Evolutionary conservation across 768 basidiomycete species (phyloP).

Genomic region (Postia placenta): DNA sequence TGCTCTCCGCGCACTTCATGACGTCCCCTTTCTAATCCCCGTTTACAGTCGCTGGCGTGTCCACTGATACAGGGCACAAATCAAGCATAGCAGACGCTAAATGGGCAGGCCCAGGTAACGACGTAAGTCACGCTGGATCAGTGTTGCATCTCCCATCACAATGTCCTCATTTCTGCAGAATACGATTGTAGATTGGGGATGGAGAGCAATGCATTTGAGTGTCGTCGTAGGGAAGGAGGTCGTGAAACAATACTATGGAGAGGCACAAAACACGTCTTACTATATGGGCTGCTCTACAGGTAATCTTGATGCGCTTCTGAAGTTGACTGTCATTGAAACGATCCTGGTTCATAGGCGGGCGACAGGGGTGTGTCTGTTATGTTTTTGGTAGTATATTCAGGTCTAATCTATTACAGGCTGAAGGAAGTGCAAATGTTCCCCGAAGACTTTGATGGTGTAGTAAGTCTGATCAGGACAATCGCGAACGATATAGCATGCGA

Average conservation of each 20-base stretch:
- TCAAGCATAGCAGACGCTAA: slow-evolving; percentile 8
- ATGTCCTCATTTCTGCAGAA: slow-evolving; percentile 10
- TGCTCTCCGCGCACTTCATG: neutral
- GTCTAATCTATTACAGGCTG: slow-evolving; percentile 7
- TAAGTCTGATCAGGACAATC: slow-evolving; percentile 7
- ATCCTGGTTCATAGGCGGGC: slow-evolving; percentile 14
- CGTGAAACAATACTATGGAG: slow-evolving; percentile 21
- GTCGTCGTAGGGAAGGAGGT: slow-evolving; percentile 23
- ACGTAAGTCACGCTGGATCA: slow-evolving; percentile 8
- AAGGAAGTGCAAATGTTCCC: slow-evolving; percentile 24
- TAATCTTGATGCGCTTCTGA: neutral
- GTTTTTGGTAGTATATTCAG: neutral
- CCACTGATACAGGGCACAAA: slow-evolving; percentile 20
- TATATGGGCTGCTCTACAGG: slow-evolving; percentile 27
- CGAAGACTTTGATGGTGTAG: slow-evolving; percentile 28
- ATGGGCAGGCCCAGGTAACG: slow-evolving; percentile 20
- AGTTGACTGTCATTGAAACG: too few species aligned
- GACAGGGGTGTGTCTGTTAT: slow-evolving; percentile 19
- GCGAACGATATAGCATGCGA: neutral
- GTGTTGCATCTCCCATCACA: neutral
- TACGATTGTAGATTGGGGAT: slow-evolving; percentile 24
- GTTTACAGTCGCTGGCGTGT: slow-evolving; percentile 18
- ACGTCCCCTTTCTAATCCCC: too few species aligned
- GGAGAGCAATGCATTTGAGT: slow-evolving; percentile 22
- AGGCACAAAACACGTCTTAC: slow-evolving; percentile 19